Conservation (phyloP, 768 basidiomycete species). For the Mrakia blollopis region DNA sequence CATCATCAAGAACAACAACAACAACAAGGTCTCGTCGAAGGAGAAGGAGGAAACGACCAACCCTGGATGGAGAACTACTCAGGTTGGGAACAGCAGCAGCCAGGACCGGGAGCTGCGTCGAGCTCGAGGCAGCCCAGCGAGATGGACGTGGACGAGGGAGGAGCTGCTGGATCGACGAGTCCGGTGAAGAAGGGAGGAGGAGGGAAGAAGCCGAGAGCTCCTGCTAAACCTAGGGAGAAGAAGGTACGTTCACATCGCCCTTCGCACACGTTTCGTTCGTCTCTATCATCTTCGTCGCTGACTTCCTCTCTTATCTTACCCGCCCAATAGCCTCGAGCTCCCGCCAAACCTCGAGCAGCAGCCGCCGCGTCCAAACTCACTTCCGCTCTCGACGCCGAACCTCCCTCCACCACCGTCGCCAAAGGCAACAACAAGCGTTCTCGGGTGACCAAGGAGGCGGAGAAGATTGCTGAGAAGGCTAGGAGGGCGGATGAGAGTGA, state of each 20-base stretch:
- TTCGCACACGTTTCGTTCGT: no score
- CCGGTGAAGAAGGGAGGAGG: background rate
- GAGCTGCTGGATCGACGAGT: background rate
- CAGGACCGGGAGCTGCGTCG: background rate
- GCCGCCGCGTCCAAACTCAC: background rate
- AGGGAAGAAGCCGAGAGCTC: background rate
- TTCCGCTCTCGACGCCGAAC: background rate
- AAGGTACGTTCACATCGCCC: no score
- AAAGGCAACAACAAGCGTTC: no score
- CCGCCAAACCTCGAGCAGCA: background rate
- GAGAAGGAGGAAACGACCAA: background rate
- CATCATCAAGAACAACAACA: no score
- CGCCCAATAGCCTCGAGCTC: slow-evolving; percentile 6
- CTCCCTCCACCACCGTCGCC: background rate
- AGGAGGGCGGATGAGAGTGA: background rate
- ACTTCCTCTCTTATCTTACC: background rate
- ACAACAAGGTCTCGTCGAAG: background rate
- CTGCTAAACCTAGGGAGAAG: background rate
- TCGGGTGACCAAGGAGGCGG: background rate
- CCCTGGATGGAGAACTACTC: background rate
- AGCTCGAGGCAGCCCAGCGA: background rate
- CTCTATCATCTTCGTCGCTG: background rate
- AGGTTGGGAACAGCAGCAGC: background rate
- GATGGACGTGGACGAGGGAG: background rate
- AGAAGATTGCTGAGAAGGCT: background rate